Conservation (phyloP, 2,329 filamentous ascomycete species). For the Pseudogymnoascus sp. region DNA sequence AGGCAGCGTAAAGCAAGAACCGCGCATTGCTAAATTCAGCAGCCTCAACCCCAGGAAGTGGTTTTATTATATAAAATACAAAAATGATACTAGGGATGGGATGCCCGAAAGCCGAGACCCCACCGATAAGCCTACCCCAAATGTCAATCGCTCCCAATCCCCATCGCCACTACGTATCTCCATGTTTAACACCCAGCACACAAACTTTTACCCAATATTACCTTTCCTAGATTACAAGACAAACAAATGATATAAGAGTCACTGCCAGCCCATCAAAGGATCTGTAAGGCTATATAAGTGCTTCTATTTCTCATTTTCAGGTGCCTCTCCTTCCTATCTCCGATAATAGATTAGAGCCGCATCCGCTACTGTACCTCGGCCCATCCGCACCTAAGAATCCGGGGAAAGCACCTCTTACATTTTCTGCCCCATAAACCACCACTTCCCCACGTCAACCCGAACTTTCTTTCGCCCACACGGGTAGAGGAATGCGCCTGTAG, state of each 20-base stretch:
- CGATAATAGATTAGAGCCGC: background rate
- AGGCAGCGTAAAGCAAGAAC: too few species aligned
- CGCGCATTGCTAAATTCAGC: too few species aligned
- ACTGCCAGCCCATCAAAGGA: background rate
- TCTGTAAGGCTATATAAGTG: background rate
- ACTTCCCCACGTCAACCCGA: background rate
- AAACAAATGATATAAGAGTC: background rate
- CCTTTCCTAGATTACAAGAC: background rate
- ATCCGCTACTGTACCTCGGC: background rate
- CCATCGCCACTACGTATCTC: background rate
- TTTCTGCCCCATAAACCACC: background rate
- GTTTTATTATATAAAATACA: too few species aligned
- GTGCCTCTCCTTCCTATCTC: background rate
- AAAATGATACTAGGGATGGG: background rate
- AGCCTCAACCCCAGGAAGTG: too few species aligned
- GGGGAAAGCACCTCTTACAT: background rate
- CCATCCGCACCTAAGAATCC: background rate
- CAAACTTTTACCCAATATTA: background rate
- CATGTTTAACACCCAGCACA: background rate
- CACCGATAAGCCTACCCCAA: background rate
- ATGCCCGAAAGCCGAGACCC: background rate
- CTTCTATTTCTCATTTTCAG: background rate
- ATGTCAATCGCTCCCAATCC: background rate
- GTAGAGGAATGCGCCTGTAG: background rate
- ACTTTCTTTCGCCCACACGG: background rate